Evolutionary conservation across 2,329 filamentous ascomycete species (phyloP), one percentile per base, ranked within the genome.

Genomic region (Calonectria honghensis): DNA sequence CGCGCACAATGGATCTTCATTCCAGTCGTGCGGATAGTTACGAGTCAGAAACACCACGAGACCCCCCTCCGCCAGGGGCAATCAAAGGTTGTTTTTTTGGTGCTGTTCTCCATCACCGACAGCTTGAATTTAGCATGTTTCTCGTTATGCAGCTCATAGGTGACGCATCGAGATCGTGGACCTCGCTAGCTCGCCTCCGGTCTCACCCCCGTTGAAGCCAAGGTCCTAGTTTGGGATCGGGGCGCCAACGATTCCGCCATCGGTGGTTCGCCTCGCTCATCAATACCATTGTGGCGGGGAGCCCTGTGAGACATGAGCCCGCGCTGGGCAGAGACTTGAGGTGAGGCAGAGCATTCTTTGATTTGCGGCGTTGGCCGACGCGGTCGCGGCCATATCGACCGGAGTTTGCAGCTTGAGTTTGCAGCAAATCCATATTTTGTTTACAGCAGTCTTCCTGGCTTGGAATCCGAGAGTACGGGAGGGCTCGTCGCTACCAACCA

Each of bases 101-200:
- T 37, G 29, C 29, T 18, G 41, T 61, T 67, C 63, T 52, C 63
- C 52, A 37, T 51, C 45, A 24, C 24, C 70, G 51, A 50, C 61
- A 65, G 41, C 61, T 65, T 39, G 35, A 51, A 27, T 65, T 65
- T 59, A 61, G 67, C 9, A 65, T 50, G 50, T 71, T 71, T 71
- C 68, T 73, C 54, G 64, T 63, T 37, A 63, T 73, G 70, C 70
- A 73, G 35, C 70, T 73, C 70, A 73, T 73, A 68, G 45, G 61
- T 64, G 54, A 69, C 45, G 70, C 65, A 35, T 57, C 54, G 61
- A 69, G 54, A 73, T 73, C 65, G 64, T 73, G 65, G 52, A 41
- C 70, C 70, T 67, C 61, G 59, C 68, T 71, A 66, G 68, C 59
- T 39, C 59, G 35, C 59, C 16, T 65, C 27, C 16, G 35, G 59